Evolutionary conservation across 164 flowering plant species (phyloP).

Genomic region (Paratinospora sagittata): DNA sequence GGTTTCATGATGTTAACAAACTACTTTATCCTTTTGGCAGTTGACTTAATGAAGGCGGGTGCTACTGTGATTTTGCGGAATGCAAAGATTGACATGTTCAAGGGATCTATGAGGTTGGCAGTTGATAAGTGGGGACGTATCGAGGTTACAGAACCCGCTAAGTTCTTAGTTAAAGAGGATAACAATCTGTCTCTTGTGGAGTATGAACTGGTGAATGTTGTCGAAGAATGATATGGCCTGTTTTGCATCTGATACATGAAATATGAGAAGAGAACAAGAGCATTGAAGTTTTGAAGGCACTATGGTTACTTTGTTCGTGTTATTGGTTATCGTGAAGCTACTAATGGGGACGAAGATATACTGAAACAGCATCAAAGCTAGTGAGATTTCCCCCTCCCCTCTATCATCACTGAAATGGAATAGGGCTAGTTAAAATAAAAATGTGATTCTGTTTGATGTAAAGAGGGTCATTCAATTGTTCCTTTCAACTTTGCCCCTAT

Average conservation of each 20-base stretch:
- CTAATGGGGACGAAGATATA: background rate
- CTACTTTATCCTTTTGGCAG: too few relatives aligned
- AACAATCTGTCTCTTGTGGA: constrained; percentile 42
- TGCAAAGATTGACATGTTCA: constrained; percentile 49
- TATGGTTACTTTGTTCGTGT: background rate
- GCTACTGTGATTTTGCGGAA: too few relatives aligned
- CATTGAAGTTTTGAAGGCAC: background rate
- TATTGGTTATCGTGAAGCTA: background rate
- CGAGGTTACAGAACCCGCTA: constrained; percentile 39
- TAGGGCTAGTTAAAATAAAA: background rate
- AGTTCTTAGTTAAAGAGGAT: constrained; percentile 35
- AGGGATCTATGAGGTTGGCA: constrained; percentile 43
- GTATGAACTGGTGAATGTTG: constrained; percentile 43
- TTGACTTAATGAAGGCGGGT: too few relatives aligned
- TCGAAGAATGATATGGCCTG: constrained; percentile 18
- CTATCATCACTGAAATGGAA: background rate
- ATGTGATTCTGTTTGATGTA: background rate
- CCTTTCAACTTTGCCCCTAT: background rate
- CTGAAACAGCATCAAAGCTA: background rate
- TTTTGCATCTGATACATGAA: constrained; percentile 4
- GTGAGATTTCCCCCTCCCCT: background rate
- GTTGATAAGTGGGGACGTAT: constrained; percentile 48
- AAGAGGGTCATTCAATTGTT: background rate
- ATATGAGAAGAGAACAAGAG: background rate
- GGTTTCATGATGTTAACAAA: too few relatives aligned